Evolutionary conservation across 768 basidiomycete genomes (phyloP).

Genomic region (Rhodotorula kratochvilovae): DNA sequence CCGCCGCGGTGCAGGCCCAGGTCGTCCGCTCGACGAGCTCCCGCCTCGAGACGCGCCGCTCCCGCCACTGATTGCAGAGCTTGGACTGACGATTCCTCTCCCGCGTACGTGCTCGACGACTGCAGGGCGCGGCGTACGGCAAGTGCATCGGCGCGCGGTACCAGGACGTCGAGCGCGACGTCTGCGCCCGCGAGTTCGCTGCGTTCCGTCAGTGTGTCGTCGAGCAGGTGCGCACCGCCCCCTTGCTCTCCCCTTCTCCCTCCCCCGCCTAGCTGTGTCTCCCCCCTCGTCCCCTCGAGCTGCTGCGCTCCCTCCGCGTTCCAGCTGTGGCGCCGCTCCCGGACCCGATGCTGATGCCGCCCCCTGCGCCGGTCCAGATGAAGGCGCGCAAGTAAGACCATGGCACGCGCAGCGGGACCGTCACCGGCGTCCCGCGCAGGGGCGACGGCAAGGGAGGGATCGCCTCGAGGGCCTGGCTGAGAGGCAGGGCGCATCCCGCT

Average conservation of each 20-base stretch:
- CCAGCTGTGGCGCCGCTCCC: too few relatives aligned
- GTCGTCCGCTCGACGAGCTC: neutral
- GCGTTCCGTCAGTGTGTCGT: slow-evolving; percentile 78
- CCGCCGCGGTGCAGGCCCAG: neutral
- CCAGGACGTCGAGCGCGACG: slow-evolving; percentile 74
- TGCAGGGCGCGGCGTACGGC: slow-evolving; percentile 72
- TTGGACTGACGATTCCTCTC: too few relatives aligned
- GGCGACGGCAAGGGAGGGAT: neutral
- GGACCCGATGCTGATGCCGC: neutral
- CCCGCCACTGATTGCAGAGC: neutral
- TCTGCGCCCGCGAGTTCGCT: slow-evolving; percentile 76
- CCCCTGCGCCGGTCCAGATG: neutral
- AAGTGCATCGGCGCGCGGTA: slow-evolving; percentile 80
- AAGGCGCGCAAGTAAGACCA: neutral
- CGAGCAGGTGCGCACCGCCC: slow-evolving; percentile 56
- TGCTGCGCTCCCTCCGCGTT: too few relatives aligned
- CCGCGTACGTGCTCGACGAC: neutral
- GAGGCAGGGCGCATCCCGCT: too few relatives aligned
- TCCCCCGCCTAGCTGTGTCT: neutral
- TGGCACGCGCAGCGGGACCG: neutral
- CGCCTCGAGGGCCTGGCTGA: too few relatives aligned
- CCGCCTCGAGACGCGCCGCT: neutral
- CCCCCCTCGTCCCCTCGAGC: too few relatives aligned
- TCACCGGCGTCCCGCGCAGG: too few relatives aligned
- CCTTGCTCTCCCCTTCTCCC: neutral